Conservation (phyloP, 148 eudicot genomes). For the Vaccinium darrowii region DNA sequence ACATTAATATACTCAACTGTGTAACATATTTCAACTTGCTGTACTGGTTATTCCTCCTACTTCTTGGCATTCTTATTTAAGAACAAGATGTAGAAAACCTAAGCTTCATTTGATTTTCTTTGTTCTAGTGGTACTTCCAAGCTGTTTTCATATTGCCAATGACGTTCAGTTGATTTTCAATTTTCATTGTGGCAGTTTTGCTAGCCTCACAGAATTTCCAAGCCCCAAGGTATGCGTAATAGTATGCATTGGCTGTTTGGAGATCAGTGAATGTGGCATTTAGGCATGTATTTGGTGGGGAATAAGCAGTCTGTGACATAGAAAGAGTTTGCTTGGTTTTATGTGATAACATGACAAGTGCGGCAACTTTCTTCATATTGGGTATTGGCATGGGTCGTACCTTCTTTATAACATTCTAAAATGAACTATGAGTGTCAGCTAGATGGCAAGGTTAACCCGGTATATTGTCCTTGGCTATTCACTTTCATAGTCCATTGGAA, state of each 20-base stretch:
- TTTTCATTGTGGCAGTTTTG: neutral
- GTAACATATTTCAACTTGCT: neutral
- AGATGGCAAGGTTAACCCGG: neutral
- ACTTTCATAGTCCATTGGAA: neutral
- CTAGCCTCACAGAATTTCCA: neutral
- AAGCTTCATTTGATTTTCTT: neutral
- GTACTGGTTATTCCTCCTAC: neutral
- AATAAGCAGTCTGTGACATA: neutral
- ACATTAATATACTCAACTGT: neutral
- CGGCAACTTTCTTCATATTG: neutral
- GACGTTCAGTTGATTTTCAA: neutral
- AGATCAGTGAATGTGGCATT: neutral
- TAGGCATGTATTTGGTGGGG: neutral
- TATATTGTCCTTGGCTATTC: constrained; percentile 1
- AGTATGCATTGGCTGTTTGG: neutral
- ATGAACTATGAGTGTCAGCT: neutral
- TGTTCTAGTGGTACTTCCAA: neutral
- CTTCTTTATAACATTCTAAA: neutral
- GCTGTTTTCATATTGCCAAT: neutral
- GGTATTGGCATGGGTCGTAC: neutral
- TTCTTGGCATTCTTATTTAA: constrained; percentile 1
- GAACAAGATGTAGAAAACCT: neutral
- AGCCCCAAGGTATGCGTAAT: neutral
- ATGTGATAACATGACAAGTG: neutral
- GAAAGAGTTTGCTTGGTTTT: neutral